phyloP scores from a whole-genome alignment of 2,329 filamentous ascomycete species.

The Aspergillus amoenus region DNA sequence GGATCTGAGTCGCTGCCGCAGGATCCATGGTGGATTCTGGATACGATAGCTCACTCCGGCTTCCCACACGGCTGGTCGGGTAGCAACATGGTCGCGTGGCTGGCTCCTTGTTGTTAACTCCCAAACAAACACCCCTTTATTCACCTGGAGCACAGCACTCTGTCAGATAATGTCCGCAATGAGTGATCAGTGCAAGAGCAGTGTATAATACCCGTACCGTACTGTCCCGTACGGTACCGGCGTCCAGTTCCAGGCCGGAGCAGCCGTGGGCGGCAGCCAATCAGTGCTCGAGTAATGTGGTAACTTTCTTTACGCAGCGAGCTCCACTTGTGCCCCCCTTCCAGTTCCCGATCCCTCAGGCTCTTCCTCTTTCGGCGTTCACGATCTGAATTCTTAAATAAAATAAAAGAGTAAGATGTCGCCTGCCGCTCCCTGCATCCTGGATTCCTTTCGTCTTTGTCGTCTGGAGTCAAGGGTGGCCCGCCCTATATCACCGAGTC shows the following conservation, averaged over 20 bases:
- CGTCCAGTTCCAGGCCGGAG: not conserved
- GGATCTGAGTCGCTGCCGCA: not conserved
- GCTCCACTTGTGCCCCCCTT: not conserved
- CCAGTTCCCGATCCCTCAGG: not conserved
- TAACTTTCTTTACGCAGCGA: not conserved
- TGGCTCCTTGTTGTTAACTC: not conserved
- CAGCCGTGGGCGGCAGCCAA: not conserved
- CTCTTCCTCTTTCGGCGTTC: too few relatives aligned
- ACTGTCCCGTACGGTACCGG: not conserved
- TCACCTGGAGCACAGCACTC: not conserved
- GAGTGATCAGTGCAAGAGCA: too few relatives aligned
- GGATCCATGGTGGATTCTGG: not conserved
- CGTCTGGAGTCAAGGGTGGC: not conserved
- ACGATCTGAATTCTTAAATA: not conserved
- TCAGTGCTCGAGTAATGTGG: not conserved
- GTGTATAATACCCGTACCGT: not conserved
- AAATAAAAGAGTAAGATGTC: slow-evolving; percentile 2
- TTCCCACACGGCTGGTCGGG: not conserved
- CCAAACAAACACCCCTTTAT: not conserved
- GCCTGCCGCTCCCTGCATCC: not conserved
- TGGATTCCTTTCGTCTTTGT: not conserved
- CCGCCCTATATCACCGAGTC: slow-evolving; percentile 1
- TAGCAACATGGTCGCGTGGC: not conserved
- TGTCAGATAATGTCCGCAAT: too few relatives aligned
- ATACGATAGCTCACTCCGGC: slow-evolving; percentile 2